Base-by-base conservation (phyloP, 805 yeast species). In the Lipomyces yamadae region DNA sequence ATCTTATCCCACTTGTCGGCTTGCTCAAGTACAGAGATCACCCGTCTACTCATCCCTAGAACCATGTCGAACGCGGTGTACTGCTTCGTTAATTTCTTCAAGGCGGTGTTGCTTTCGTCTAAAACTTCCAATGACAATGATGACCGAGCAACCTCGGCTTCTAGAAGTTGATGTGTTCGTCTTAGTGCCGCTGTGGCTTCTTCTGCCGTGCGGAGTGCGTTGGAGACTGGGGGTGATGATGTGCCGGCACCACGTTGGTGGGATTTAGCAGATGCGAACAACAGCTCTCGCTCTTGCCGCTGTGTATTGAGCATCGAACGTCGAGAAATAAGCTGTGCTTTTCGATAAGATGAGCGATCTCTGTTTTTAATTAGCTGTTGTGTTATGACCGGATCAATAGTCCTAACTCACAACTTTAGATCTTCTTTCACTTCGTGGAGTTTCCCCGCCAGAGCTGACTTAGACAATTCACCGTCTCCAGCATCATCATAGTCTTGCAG, bases 1-100 rank as follows among this genome's bases (percentile, higher is more conserved):
- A 76, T 67, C 3, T 81, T 69, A 62, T 80, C 83, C 76, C 77
- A 71, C 34, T 71, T 67, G 60, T 80, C 83, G 13, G 83, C 81
- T 67, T 77, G 76, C 64, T 79, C 81, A 37, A 80, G 73, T 11
- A 78, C 73, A 35, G 73, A 65, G 29, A 80, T 78, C 55, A 81
- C 75, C 53, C 73, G 69, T 50, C 73, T 70, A 13, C 81, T 78
- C 6, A 81, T 78, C 33, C 73, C 75, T 30, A 80, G 72, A 34
- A 79, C 68, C 37, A 75, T 66, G 60, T 80, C 81, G 52, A 79
- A 78, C 7, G 77, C 78, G 0, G 77, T 62, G 68, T 81, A 81
- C 64, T 74, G 77, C 35, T 74, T 71, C 39, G 76, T 76, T 33
- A 81, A 74, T 54, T 74, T 75, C 33, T 66, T 64, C 42, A 80